A percentile compares a stretch with the other conserved stretches of the same genome.
phyloP scores from a whole-genome alignment of 257 asterid species.

The Mitragyna speciosa region DNA sequence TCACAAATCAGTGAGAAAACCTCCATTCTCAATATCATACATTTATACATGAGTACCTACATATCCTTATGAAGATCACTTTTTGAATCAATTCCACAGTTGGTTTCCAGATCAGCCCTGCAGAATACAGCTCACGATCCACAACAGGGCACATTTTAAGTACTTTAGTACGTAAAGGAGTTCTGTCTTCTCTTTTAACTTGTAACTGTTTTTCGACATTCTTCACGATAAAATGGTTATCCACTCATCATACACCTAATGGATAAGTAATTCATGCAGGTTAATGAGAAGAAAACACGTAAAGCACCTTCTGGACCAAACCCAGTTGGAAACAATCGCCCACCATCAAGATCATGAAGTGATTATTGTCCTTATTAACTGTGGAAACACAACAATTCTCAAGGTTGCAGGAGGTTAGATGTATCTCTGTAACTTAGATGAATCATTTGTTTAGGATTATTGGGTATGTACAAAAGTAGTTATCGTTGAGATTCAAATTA shows the following conservation, averaged over 20 bases:
- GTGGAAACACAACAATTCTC: constrained; percentile 24
- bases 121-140: constrained; percentile 30
- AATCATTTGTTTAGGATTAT: constrained; percentile 13
- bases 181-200: neutral
- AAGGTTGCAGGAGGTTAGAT: constrained; percentile 24
- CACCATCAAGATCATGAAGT: constrained; percentile 49
- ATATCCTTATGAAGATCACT: constrained; percentile 4
- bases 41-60: no score
- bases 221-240: constrained; percentile 3
- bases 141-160: constrained; percentile 28
- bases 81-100: constrained; percentile 35
- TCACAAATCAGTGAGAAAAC: neutral
- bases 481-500: constrained; percentile 12
- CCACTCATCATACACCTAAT: constrained; percentile 3
- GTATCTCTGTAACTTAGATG: constrained; percentile 16
- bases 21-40: neutral
- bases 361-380: constrained; percentile 13
- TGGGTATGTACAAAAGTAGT: constrained; percentile 17
- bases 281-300: constrained; percentile 30
- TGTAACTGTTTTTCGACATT: constrained; percentile 9
- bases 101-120: constrained; percentile 33
- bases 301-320: constrained; percentile 70
- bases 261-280: constrained; percentile 36
- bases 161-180: constrained; percentile 35
- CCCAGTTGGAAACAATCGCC: constrained; percentile 59